A percentile compares a stretch with the other conserved stretches of the same genome.
phyloP scores from a whole-genome alignment of 768 basidiomycete species.

The Trametes maxima region DNA sequence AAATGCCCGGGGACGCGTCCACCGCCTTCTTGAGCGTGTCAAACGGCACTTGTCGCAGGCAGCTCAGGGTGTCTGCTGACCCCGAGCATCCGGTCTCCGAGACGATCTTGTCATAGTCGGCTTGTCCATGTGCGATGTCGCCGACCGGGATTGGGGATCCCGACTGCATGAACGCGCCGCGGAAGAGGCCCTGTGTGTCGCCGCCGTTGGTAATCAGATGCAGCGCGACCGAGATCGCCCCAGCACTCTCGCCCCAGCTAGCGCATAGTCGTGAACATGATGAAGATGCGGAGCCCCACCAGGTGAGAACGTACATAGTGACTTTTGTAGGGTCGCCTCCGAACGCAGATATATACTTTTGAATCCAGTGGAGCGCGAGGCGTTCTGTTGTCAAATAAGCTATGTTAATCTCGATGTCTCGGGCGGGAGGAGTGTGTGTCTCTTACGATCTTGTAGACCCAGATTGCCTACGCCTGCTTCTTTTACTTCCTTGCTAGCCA shows the following conservation, averaged over 20 bases:
- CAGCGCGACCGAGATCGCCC: conserved; percentile 38
- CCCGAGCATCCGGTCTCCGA: conserved; percentile 39
- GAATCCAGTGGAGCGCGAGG: conserved; percentile 47
- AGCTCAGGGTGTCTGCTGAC: conserved; percentile 41
- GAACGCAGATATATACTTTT: conserved; percentile 43
- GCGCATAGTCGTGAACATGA: neutral
- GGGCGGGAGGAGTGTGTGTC: neutral
- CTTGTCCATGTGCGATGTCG: conserved; percentile 32
- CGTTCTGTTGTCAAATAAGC: conserved; percentile 30
- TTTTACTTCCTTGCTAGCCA: conserved; percentile 44
- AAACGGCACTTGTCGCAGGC: conserved; percentile 43
- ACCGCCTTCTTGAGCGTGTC: conserved; percentile 35
- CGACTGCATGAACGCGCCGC: conserved; percentile 42
- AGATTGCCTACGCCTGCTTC: conserved; percentile 46
- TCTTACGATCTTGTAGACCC: conserved; percentile 53
- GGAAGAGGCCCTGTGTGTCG: conserved; percentile 28
- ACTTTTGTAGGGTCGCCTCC: conserved; percentile 49
- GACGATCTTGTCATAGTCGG: conserved; percentile 45
- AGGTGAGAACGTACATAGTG: conserved; percentile 37
- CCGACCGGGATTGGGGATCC: conserved; percentile 24
- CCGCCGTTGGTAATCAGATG: conserved; percentile 33
- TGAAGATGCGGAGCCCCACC: neutral
- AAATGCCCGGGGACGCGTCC: conserved; percentile 37
- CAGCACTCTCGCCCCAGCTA: conserved; percentile 42
- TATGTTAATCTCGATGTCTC: neutral